Percentiles rank a stretch among this genome's conserved stretches.
These are phyloP conservation scores for Stereocaulon alpinum DNA, from an alignment of 495 filamentous ascomycete species.

Conservation along the genomic window DNA sequence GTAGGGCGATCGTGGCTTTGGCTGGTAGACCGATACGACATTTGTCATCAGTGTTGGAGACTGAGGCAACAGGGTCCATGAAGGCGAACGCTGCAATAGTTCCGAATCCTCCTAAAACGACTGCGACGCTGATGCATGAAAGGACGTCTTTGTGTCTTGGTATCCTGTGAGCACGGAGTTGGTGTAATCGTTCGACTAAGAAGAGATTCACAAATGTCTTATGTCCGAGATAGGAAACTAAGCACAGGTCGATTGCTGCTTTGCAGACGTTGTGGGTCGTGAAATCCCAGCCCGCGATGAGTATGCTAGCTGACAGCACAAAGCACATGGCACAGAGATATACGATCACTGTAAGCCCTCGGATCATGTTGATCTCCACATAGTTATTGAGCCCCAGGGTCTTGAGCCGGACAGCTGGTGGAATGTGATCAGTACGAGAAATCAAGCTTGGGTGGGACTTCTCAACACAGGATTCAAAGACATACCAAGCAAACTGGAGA, in stretches of 20 bases:
- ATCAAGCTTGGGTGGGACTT: background rate
- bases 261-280: conserved; percentile 15
- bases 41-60: conserved; percentile 21
- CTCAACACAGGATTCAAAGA: background rate
- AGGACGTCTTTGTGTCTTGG: conserved; percentile 14
- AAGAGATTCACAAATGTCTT: conserved; percentile 31
- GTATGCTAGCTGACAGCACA: background rate
- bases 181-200: conserved; percentile 30
- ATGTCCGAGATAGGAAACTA: conserved; percentile 27
- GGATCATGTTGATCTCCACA: background rate
- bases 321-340: background rate
- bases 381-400: background rate
- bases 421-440: background rate
- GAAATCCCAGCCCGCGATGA: conserved; percentile 2
- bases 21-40: conserved; percentile 31
- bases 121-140: conserved; percentile 16
- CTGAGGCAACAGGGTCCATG: conserved; percentile 21
- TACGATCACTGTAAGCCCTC: background rate
- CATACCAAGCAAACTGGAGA: conserved; percentile 4
- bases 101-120: conserved; percentile 27
- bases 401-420: background rate
- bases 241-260: conserved; percentile 26
- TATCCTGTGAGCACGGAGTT: conserved; percentile 20
- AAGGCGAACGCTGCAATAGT: conserved; percentile 29
- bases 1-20: conserved; percentile 26